Evolutionary conservation across 371 early-diverging fungal genomes (phyloP).

Genomic region (Apophysomyces ossiformis): DNA sequence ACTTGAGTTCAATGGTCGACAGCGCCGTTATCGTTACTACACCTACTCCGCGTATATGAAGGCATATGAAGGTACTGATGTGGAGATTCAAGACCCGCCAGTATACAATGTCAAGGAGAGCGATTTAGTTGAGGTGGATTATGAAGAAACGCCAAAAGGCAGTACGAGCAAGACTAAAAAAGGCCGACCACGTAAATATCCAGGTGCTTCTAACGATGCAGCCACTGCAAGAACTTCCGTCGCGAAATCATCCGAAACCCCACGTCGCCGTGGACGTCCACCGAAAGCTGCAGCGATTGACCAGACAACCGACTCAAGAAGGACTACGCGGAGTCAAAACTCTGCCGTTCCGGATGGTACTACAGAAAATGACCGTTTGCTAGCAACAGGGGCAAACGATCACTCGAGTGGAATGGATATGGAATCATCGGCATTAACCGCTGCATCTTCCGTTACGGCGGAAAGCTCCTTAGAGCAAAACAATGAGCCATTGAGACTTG

Average conservation of each 20-base stretch:
- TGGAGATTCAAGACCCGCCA: constrained; percentile 17
- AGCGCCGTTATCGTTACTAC: constrained; percentile 42
- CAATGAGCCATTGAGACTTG: not conserved
- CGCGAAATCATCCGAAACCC: too few species aligned
- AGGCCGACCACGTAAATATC: constrained; percentile 2
- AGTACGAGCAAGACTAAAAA: not conserved
- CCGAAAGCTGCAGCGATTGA: not conserved
- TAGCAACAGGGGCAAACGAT: not conserved
- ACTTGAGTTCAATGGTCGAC: constrained; percentile 43
- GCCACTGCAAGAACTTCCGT: too few species aligned
- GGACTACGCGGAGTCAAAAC: not conserved
- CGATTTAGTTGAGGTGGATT: constrained; percentile 16
- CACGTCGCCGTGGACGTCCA: not conserved
- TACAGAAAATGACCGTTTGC: not conserved
- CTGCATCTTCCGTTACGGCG: not conserved
- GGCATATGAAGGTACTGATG: constrained; percentile 16
- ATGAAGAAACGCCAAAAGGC: not conserved
- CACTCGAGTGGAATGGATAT: not conserved
- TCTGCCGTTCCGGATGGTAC: not conserved
- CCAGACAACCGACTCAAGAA: not conserved
- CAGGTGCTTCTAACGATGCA: not conserved
- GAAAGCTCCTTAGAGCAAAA: not conserved
- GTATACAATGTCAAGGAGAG: not conserved
- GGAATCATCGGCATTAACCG: not conserved
- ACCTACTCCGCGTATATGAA: constrained; percentile 25